Conservation (phyloP, 306 rosid genomes). For the cucumber (Cucumis sativus) region DNA sequence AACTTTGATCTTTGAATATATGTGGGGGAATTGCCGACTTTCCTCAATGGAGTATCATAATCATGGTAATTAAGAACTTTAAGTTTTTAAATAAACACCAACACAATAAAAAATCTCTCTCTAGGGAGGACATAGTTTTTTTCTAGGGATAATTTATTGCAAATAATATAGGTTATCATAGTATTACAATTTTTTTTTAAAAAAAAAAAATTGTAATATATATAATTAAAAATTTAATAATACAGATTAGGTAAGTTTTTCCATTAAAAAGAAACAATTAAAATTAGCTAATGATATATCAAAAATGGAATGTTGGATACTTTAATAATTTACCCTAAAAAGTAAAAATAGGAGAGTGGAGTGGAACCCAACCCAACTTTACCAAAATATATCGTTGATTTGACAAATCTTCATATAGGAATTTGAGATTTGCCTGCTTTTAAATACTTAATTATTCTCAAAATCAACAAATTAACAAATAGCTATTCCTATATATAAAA, state of each 20-base stretch:
- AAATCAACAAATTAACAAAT: too few relatives aligned
- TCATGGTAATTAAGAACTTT: neutral
- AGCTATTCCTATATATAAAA: neutral
- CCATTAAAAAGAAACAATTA: too few relatives aligned
- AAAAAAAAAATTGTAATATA: too few relatives aligned
- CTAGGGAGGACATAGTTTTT: neutral
- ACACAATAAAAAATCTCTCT: neutral
- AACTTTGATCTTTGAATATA: neutral
- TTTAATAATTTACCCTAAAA: neutral
- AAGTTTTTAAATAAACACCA: neutral
- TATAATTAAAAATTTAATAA: too few relatives aligned
- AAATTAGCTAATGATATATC: neutral
- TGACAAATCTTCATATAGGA: neutral
- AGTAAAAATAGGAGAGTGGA: neutral
- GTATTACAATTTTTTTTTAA: neutral
- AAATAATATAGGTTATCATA: neutral
- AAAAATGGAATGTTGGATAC: neutral
- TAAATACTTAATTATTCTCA: neutral
- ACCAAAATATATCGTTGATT: neutral
- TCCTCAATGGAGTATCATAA: neutral
- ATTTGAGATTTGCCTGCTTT: neutral
- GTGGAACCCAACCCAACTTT: neutral
- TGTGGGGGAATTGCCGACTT: conserved; percentile 7
- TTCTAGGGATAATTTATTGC: neutral
- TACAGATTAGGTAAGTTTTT: too few relatives aligned